Conservation (phyloP, 495 filamentous ascomycete genomes). For the Pseudotulostoma volvatum region DNA sequence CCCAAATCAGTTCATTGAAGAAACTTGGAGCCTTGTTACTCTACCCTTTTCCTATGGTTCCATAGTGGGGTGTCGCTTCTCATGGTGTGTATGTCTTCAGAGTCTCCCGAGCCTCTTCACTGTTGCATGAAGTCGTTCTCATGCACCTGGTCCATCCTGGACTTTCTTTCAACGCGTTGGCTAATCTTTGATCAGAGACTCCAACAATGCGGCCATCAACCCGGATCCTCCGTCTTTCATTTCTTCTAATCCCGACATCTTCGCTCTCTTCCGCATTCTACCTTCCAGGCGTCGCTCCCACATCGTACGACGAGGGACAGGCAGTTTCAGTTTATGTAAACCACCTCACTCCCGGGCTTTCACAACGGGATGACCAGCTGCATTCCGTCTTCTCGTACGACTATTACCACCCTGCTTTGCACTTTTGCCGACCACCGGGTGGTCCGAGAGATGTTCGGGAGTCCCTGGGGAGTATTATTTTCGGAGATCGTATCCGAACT, state of each 20-base stretch:
- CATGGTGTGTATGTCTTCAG: no score
- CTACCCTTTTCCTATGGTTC: no score
- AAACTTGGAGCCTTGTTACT: no score
- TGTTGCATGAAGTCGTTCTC: no score
- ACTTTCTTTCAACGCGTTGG: no score
- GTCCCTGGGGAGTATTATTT: conserved; percentile 88
- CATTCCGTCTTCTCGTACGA: conserved; percentile 88
- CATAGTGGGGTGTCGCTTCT: no score
- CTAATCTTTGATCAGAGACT: no score
- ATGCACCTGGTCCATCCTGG: no score
- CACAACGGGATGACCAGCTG: conserved; percentile 53
- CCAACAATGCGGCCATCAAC: conserved; percentile 26
- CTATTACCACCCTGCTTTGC: conserved; percentile 79
- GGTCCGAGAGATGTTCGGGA: conserved; percentile 63
- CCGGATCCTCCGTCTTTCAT: conserved; percentile 14
- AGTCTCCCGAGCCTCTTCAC: no score
- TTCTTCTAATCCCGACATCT: conserved; percentile 19
- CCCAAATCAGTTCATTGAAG: no score
- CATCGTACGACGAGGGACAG: conserved; percentile 61
- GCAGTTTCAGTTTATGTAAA: conserved; percentile 86
- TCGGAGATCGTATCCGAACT: conserved; percentile 87
- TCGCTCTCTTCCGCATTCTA: conserved; percentile 66
- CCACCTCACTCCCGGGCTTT: conserved; percentile 70
- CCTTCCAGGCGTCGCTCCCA: conserved; percentile 90
- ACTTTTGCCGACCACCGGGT: conserved; percentile 66